Base-by-base conservation (phyloP, 306 rosid genomes). In the Leucaena leucocephala region DNA sequence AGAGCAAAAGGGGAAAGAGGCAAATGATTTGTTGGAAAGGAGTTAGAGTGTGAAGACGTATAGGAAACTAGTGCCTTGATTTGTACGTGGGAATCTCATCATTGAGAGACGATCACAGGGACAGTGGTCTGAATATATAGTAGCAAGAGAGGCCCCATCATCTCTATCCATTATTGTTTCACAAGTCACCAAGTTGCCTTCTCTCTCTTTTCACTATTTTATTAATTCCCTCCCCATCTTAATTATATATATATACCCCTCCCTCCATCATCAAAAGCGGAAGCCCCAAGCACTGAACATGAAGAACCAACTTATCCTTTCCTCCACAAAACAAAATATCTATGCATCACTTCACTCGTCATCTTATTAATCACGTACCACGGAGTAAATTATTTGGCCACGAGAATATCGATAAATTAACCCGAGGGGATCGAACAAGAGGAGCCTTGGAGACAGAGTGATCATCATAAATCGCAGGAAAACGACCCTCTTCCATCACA, bases 51-150 rank as follows among this genome's bases (percentile, higher is more conserved):
- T 19, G 68, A 84, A 52, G 75, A 79, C 83, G 81, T 72, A 85
- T 76, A 76, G 89, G 89, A 73, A 75, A 71, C 74, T 84, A 73
- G 50, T 19, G 54, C 74, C 84, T 69, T 66, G 77, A 74, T 72
- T 49, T 65, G 72, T 76, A 82, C 54, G 67, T 61, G 80, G 85
- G 87, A 77, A 84, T 77, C 80, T 89, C 85, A 89, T 89, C 81
- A 89, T 85, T 85, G 83, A 79, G 71, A 72, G 72, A 83, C 83
- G 78, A 72, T 55, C 81, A 61, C 81, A 59, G 79, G 61, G 75
- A 78, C 78, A 80, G 72, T 79, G 42, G 64, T 74, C 36, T 48
- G 46, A 46, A 84, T 61, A 78, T 61, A 78, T 15, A 74, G 21
- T 35, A 64, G 62, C 36, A 59, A 54, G 22, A 75, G 27, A 68